These are phyloP conservation scores for Kockiozyma suomiensis DNA, from an alignment of 805 yeast genomes.

Conservation along the genomic window DNA sequence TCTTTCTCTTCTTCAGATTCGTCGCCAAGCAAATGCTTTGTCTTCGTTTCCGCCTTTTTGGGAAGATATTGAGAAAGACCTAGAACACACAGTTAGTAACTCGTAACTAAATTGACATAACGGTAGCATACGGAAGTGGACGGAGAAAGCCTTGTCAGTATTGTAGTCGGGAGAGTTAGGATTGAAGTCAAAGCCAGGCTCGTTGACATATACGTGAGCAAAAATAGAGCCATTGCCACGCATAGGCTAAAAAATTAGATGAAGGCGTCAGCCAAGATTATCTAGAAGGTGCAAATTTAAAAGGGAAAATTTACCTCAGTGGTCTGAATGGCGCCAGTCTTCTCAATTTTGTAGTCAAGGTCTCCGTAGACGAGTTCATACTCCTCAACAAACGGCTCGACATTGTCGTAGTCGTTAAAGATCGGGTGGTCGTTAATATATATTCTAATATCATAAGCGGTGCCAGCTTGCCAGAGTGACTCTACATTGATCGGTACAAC, in stretches of 20 bases:
- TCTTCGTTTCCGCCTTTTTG: conserved; percentile 37
- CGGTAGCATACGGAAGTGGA: conserved; percentile 24
- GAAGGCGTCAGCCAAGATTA: not conserved
- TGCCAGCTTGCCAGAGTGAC: conserved; percentile 31
- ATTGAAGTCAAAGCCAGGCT: conserved; percentile 27
- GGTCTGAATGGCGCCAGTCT: conserved; percentile 1
- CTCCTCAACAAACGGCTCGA: conserved; percentile 18
- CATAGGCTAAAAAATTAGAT: conserved; percentile 19
- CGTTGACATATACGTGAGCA: conserved; percentile 41
- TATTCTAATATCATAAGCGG: conserved; percentile 25
- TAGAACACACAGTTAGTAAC: conserved; percentile 25
- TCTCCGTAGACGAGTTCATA: conserved; percentile 20
- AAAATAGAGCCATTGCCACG: conserved; percentile 43
- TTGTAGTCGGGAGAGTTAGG: conserved; percentile 33
- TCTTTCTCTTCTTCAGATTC: conserved; percentile 30
- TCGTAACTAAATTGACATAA: conserved; percentile 21
- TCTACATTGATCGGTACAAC: conserved; percentile 18
- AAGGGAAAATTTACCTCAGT: conserved; percentile 8
- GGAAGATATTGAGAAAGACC: conserved; percentile 42
- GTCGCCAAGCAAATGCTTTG: conserved; percentile 41
- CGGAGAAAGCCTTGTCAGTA: conserved; percentile 26
- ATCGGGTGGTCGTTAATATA: conserved; percentile 22
- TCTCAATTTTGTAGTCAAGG: conserved; percentile 1
- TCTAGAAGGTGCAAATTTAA: not conserved
- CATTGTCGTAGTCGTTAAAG: conserved; percentile 19